Conservation (phyloP, 176 grass and related monocot genomes). For the Cenchrus americanus region DNA sequence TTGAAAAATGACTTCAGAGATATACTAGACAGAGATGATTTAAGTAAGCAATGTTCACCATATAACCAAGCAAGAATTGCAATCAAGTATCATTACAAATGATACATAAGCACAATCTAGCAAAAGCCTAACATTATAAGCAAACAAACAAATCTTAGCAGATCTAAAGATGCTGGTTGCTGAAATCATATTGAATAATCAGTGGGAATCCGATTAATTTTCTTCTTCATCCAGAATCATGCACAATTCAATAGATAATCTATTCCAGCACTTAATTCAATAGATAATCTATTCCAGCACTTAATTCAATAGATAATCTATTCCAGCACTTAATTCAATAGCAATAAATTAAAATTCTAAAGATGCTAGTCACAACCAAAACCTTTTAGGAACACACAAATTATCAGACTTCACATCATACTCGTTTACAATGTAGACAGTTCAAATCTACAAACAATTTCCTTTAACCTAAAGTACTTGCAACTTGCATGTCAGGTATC, state of each 20-base stretch:
- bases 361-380: no score
- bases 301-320: not conserved
- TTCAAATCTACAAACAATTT: not conserved
- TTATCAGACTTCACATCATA: not conserved
- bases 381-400: no score
- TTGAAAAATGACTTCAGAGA: no score
- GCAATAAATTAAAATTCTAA: no score
- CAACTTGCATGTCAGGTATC: not conserved
- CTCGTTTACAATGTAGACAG: not conserved
- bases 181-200: conserved; percentile 47
- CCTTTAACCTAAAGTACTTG: not conserved
- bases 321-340: not conserved
- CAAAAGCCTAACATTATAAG: not conserved
- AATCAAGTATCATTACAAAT: not conserved
- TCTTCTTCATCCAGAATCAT: conserved; percentile 54
- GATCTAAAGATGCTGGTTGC: no score
- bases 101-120: not conserved
- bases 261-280: not conserved
- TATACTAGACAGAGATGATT: not conserved
- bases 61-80: not conserved
- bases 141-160: not conserved
- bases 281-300: not conserved
- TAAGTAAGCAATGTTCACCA: not conserved
- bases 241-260: not conserved
- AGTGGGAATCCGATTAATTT: conserved; percentile 63